Evolutionary conservation across 306 rosid species (phyloP).

Genomic region (Prosopis cineraria): DNA sequence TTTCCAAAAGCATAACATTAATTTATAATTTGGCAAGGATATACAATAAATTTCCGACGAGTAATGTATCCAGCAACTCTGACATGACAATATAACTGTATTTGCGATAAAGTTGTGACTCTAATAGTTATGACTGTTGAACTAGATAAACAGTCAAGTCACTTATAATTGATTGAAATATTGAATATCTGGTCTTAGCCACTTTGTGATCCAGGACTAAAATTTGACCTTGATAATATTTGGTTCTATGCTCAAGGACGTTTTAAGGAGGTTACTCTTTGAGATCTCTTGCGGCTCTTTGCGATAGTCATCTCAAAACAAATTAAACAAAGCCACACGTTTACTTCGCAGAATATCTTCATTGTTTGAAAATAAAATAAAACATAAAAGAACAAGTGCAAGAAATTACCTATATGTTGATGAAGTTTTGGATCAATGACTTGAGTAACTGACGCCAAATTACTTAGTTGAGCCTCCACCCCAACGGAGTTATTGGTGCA

Average conservation of each 20-base stretch:
- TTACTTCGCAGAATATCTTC: conserved; percentile 19
- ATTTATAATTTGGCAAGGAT: conserved; percentile 23
- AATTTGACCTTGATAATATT: conserved; percentile 3
- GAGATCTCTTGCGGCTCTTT: background rate
- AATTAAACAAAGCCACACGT: conserved; percentile 10
- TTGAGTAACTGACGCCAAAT: conserved; percentile 88
- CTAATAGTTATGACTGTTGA: background rate
- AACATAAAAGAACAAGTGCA: conserved; percentile 22
- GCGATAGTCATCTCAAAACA: conserved; percentile 23
- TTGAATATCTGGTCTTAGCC: background rate
- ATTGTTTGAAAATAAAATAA: conserved; percentile 28
- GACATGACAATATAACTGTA: conserved; percentile 1
- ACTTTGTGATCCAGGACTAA: background rate
- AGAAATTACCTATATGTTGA: conserved; percentile 82
- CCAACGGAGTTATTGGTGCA: conserved; percentile 88
- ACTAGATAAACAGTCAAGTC: background rate
- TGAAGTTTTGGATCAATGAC: conserved; percentile 98
- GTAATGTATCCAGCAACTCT: conserved; percentile 22
- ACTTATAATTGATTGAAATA: background rate
- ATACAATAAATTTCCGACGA: background rate
- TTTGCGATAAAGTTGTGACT: background rate
- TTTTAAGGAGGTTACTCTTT: background rate
- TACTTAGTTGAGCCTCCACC: conserved; percentile 80
- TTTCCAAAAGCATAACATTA: conserved; percentile 25
- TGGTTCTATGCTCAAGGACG: background rate